Base-by-base conservation (phyloP, 176 grass and related monocot genomes). In the Puccinellia tenuiflora region DNA sequence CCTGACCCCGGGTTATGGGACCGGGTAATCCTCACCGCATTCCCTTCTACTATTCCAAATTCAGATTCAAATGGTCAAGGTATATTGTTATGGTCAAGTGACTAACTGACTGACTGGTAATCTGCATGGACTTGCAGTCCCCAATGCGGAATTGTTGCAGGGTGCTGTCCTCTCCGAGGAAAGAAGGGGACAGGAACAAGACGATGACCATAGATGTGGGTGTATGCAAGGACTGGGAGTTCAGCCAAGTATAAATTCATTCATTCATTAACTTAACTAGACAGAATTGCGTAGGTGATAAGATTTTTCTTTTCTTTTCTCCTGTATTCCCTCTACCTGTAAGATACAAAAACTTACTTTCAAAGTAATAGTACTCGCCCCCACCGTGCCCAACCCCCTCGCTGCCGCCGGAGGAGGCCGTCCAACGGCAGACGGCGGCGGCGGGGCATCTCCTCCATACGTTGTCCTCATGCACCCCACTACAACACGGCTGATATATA, bases 71-170 rank as follows among this genome's bases (percentile, higher is more conserved):
- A 10, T 78, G 56, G 11, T 31, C 38, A 60, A 20, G 3, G 35
- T 16, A 38, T 24, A 24, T 60, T 42, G n/a, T 10, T 72, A 38
- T 39, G 15, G 6, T 25, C n/a, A 9, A 43, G 39, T 24, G 39
- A 25, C 43, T 45, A 45, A 45, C 43, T 45, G 43, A 45, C 7
- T 88, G 74, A 68, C 43, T 24, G 22, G 15, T 47, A 3, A 50
- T 28, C 67, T 68, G 35, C 26, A 73, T 66, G 71, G 71, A 79
- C 37, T 21, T 86, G 80, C 88, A 97, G 95, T 90, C 95, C 34
- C 95, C 95, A 3, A 92, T 89, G 75, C 75, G 92, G 81, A 92
- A 97, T 78, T 97, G 95, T 78, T 94, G 95, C 83, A 72, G 90
- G 53, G 95, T 97, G 80, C 29, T 92, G 73, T 79, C 72, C 2